Evolutionary conservation across 192 early-diverging fungal species (phyloP), one percentile per base, ranked within the genome.

Genomic region (Coemansia sp.): DNA sequence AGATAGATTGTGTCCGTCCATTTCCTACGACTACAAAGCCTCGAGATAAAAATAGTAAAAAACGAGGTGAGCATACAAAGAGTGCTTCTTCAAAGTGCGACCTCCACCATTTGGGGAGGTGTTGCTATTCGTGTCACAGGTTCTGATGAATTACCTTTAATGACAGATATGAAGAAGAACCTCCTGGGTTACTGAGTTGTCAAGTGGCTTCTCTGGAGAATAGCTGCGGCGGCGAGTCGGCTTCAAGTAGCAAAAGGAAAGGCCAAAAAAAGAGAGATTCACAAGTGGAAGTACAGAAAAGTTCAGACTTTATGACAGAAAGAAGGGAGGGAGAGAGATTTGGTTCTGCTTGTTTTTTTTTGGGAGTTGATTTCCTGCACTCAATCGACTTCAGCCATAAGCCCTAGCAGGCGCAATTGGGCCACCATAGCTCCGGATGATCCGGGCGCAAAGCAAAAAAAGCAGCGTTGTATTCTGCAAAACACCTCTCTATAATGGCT

Each of bases 1-100:
- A 42, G 64, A 58, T 31, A 34, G 51, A 55, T 73, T 79, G 45
- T 62, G 68, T 18, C 59, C 28, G 39, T 69, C 65, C 78, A 81
- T 81, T 65, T 13, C 55, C 23, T 31, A 31, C 48, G 23, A 14
- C 63, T 77, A 66, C 37, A 66, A 31, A 36, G 31, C 50, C 13
- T 20, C 8, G 18, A 18, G 20, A 26, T 18, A 57, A 48, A 70
- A 35, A 45, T 18, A 60, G 57, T 4, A 26, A 35, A 61, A 34
- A 20, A 48, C 13, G 16, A 57, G 33, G 31, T 31, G 31, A 31
- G 31, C 4, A 31, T 31, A 31, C 31, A 45, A 46, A 13, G 59
- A 68, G 10, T 9, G 37, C 16, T 16, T 59, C 43, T 45, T 45
- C 18, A 8, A 20, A 45, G 20, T 7, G 43, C 18, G 43, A 18